Percentiles rank a stretch among this genome's conserved stretches.
phyloP scores from a whole-genome alignment of 108 stramenopile genomes.

The Cylindrotheca fusiformis region DNA sequence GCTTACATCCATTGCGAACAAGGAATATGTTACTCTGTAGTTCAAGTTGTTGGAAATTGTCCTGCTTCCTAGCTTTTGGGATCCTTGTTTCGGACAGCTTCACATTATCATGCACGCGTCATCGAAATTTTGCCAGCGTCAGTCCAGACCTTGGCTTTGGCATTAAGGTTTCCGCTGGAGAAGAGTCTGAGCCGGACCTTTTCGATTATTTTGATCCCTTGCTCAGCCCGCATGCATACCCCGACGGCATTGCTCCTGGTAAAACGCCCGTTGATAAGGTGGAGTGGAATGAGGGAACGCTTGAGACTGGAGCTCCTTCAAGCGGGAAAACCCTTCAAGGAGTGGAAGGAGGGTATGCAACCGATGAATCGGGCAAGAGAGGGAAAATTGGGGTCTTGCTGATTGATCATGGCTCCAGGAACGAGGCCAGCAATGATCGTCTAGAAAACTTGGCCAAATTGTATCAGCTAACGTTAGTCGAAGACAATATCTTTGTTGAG shows the following conservation, averaged over 20 bases:
- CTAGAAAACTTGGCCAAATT: slow-evolving; percentile 65
- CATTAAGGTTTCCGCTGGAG: too few species aligned
- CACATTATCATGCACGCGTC: too few species aligned
- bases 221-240: slow-evolving; percentile 76
- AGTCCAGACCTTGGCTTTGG: too few species aligned
- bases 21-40: too few species aligned
- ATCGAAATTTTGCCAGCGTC: too few species aligned
- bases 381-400: slow-evolving; percentile 76
- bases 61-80: too few species aligned
- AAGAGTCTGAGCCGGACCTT: slow-evolving; percentile 42
- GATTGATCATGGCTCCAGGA: slow-evolving; percentile 91
- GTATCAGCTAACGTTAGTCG: slow-evolving; percentile 44
- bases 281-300: neutral
- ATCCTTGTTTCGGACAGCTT: too few species aligned
- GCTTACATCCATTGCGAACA: too few species aligned
- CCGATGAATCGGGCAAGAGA: slow-evolving; percentile 12
- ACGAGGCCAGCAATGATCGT: slow-evolving; percentile 68
- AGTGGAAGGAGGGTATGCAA: neutral
- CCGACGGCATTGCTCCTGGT: slow-evolving; percentile 51
- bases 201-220: slow-evolving; percentile 77
- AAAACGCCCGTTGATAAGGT: neutral
- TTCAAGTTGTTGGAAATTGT: too few species aligned
- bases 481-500: slow-evolving; percentile 40
- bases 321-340: neutral
- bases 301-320: neutral